These are phyloP conservation scores for Tricholoma furcatifolium DNA, from an alignment of 768 basidiomycete species.

Conservation along the genomic window DNA sequence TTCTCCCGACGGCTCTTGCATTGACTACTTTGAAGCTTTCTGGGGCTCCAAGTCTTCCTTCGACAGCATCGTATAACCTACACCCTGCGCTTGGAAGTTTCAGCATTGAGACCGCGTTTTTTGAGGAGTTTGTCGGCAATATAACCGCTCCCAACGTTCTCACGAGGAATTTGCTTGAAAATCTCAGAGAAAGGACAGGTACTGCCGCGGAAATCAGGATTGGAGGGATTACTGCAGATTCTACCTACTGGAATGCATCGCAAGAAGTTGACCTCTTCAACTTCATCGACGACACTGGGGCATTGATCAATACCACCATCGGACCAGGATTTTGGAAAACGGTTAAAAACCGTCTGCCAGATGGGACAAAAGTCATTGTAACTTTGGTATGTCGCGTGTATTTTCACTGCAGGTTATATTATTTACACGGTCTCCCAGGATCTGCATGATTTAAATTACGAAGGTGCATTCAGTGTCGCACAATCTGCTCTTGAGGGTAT, in stretches of 20 bases:
- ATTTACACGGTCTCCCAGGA: too few species aligned
- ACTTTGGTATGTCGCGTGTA: constrained; percentile 34
- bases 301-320: constrained; percentile 49
- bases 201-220: constrained; percentile 47
- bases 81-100: constrained; percentile 49
- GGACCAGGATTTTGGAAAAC: constrained; percentile 51
- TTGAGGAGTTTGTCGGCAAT: constrained; percentile 51
- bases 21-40: constrained; percentile 27
- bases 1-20: constrained; percentile 7
- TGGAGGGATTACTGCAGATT: constrained; percentile 55
- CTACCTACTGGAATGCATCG: constrained; percentile 45
- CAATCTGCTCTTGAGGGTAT: constrained; percentile 39
- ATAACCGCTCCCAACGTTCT: constrained; percentile 39
- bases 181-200: constrained; percentile 43
- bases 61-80: constrained; percentile 40
- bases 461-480: constrained; percentile 42
- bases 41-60: constrained; percentile 42
- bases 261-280: constrained; percentile 40
- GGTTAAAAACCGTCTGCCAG: constrained; percentile 37
- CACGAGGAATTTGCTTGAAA: constrained; percentile 43
- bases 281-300: constrained; percentile 41
- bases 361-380: constrained; percentile 46
- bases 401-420: too few species aligned
- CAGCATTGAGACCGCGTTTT: constrained; percentile 55
- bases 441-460: constrained; percentile 40